These are phyloP conservation scores for Fusarium tricinctum DNA, from an alignment of 2,329 filamentous ascomycete species.

Conservation along the genomic window DNA sequence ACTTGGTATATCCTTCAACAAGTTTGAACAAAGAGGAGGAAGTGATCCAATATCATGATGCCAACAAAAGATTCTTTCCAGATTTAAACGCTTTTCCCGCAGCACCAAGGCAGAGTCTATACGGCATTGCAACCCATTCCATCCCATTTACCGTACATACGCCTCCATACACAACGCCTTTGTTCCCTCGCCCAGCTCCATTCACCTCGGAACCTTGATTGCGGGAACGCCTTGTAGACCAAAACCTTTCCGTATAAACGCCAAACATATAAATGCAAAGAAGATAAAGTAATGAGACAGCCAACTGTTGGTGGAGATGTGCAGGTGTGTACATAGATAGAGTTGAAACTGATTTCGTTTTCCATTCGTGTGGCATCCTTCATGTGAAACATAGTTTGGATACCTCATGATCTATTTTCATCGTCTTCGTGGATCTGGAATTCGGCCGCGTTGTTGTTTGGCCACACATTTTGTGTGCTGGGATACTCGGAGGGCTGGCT, in stretches of 20 bases:
- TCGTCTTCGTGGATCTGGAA: conserved; percentile 61
- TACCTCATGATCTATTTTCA: conserved; percentile 40
- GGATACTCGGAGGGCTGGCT: conserved; percentile 70
- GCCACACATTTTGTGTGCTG: conserved; percentile 63
- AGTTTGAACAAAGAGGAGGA: conserved; percentile 34
- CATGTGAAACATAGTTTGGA: conserved; percentile 11
- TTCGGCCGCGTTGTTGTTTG: conserved; percentile 47
- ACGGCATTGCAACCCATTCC: conserved; percentile 9
- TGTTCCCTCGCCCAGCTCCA: conserved; percentile 6
- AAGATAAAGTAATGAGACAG: conserved; percentile 14
- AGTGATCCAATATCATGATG: conserved; percentile 34
- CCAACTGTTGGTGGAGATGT: conserved; percentile 3
- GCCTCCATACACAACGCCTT: conserved; percentile 7
- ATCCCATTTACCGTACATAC: conserved; percentile 13
- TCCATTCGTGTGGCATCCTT: conserved; percentile 24
- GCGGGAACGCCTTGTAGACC: conserved; percentile 37
- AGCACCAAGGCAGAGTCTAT: conserved; percentile 21
- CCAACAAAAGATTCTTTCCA: conserved; percentile 34
- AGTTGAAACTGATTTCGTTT: conserved; percentile 12
- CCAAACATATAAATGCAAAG: conserved; percentile 25
- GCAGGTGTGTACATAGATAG: conserved; percentile 14
- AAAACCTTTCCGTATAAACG: conserved; percentile 26
- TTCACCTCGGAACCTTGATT: conserved; percentile 9
- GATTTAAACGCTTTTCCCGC: conserved; percentile 28
- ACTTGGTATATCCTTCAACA: conserved; percentile 22